Percentiles rank a stretch among this genome's conserved stretches.
These are phyloP conservation scores for Willaertia magna DNA, from an alignment of 208 protist species.

Conservation along the genomic window DNA sequence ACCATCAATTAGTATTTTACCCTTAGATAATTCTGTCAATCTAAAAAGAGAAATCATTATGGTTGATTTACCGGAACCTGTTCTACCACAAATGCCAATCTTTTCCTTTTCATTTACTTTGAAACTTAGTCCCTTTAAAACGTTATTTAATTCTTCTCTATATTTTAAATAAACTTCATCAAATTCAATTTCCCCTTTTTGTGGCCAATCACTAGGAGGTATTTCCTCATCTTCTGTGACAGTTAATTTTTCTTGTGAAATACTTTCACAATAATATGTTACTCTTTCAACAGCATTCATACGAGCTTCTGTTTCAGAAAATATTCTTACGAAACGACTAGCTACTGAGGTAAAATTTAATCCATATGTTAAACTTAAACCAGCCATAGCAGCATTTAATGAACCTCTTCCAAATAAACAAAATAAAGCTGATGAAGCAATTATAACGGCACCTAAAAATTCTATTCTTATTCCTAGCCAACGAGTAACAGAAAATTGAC, in stretches of 20 bases:
- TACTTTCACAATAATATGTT: neutral
- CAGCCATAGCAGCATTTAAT: constrained; percentile 9
- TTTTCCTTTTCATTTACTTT: constrained; percentile 38
- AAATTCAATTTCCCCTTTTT: neutral
- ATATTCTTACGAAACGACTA: constrained; percentile 7
- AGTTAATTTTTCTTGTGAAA: neutral
- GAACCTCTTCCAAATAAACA: constrained; percentile 16
- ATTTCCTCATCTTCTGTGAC: neutral
- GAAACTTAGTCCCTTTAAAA: constrained; percentile 29
- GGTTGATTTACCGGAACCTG: constrained; percentile 39
- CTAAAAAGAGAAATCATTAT: constrained; percentile 20
- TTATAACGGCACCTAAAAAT: constrained; percentile 56
- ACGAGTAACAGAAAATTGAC: constrained; percentile 34
- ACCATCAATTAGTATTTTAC: constrained; percentile 21
- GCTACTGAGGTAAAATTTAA: constrained; percentile 16
- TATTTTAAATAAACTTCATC: neutral
- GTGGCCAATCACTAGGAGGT: neutral
- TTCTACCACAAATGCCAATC: constrained; percentile 59
- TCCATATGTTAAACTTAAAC: constrained; percentile 29
- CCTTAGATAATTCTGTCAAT: neutral
- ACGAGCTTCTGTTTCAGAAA: constrained; percentile 31
- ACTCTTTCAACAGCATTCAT: constrained; percentile 40
- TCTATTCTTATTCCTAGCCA: constrained; percentile 70
- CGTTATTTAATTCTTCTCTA: constrained; percentile 12
- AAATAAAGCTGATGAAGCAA: constrained; percentile 37